Conservation (phyloP, 192 early-diverging fungal species). For the Coemansia sp. region DNA sequence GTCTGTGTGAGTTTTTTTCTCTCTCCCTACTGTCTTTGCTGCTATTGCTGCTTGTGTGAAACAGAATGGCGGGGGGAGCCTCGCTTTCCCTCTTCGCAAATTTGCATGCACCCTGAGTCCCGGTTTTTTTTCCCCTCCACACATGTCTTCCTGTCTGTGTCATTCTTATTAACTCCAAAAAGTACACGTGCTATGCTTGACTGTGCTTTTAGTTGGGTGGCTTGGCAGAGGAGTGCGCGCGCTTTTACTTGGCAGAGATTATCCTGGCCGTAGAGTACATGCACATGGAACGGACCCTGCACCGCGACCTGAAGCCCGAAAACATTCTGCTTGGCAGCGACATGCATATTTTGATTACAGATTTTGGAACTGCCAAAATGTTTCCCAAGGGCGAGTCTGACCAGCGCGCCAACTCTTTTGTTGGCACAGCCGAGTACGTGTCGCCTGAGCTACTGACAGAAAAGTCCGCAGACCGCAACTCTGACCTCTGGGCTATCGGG, state of each 20-base stretch:
- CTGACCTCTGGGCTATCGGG: conserved; percentile 81
- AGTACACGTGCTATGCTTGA: not conserved
- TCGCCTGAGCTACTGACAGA: conserved; percentile 94
- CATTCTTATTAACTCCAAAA: not conserved
- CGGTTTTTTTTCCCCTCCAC: not conserved
- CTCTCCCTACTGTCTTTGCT: not conserved
- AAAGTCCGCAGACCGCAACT: conserved; percentile 73
- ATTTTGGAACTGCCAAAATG: conserved; percentile 88
- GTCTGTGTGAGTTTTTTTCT: not conserved
- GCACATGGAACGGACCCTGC: conserved; percentile 81
- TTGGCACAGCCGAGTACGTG: conserved; percentile 99
- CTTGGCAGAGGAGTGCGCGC: conserved; percentile 61
- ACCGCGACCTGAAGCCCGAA: conserved; percentile 97
- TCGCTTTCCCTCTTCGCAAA: not conserved
- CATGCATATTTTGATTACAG: conserved; percentile 92
- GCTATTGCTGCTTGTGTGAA: conserved; percentile 2
- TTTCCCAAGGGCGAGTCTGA: conserved; percentile 32
- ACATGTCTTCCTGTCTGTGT: not conserved
- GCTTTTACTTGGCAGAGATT: conserved; percentile 88
- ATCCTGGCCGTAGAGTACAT: conserved; percentile 84
- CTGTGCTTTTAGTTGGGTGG: conserved; percentile 59
- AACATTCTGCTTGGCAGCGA: conserved; percentile 83
- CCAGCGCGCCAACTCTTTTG: conserved; percentile 81
- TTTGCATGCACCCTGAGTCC: conserved; percentile 7
- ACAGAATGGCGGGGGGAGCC: not conserved